phyloP scores from a whole-genome alignment of 352 stramenopile genomes.

The Pythium aquatile region DNA sequence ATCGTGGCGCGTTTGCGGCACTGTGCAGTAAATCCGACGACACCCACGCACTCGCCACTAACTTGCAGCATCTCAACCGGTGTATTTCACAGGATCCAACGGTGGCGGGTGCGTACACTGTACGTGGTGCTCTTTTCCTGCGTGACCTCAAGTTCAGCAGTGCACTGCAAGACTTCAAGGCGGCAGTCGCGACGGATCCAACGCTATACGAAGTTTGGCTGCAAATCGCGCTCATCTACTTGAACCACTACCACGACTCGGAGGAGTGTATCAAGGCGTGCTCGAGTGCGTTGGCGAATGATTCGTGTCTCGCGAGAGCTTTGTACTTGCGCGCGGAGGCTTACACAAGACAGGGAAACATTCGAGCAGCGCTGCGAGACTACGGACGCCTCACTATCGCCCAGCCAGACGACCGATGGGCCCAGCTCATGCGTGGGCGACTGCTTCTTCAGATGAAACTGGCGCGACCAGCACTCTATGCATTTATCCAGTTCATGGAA shows the following conservation, averaged over 20 bases:
- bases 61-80: conserved; percentile 58
- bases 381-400: conserved; percentile 63
- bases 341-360: conserved; percentile 60
- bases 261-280: conserved; percentile 66
- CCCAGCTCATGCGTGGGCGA: conserved; percentile 54
- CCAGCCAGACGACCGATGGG: conserved; percentile 60
- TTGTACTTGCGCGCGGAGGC: conserved; percentile 70
- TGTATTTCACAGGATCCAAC: conserved; percentile 72
- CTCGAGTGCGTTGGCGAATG: conserved; percentile 57
- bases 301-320: conserved; percentile 55
- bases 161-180: conserved; percentile 80
- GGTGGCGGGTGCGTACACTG: conserved; percentile 69
- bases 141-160: conserved; percentile 73
- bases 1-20: conserved; percentile 62
- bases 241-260: conserved; percentile 80
- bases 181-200: conserved; percentile 63
- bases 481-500: conserved; percentile 73
- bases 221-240: conserved; percentile 76
- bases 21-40: conserved; percentile 41
- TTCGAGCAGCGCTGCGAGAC: conserved; percentile 48
- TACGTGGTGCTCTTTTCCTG: conserved; percentile 67
- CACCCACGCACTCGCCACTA: conserved; percentile 30
- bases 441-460: conserved; percentile 60
- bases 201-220: conserved; percentile 78
- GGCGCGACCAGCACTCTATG: conserved; percentile 60